Conservation (phyloP, 345 rosid species). For the Citrus hindsii region DNA sequence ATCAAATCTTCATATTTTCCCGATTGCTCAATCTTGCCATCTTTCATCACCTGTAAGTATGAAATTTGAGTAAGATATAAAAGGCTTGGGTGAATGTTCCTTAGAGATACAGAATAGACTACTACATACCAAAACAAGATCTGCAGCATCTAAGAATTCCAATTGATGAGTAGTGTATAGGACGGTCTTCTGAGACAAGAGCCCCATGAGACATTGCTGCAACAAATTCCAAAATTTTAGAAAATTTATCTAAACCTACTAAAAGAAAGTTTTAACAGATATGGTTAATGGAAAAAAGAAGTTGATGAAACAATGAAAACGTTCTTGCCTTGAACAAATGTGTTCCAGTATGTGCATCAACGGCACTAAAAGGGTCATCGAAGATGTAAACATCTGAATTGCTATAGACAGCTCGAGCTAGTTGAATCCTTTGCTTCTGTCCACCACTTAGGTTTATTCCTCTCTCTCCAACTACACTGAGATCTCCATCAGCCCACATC, state of each 20-base stretch:
- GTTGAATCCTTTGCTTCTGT: slow-evolving; percentile 79
- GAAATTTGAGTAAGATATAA: neutral
- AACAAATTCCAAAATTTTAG: slow-evolving; percentile 8
- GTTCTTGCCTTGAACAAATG: slow-evolving; percentile 62
- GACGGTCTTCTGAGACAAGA: slow-evolving; percentile 53
- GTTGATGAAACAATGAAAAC: neutral
- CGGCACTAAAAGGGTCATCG: slow-evolving; percentile 81
- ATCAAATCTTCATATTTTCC: slow-evolving; percentile 56
- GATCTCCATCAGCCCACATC: slow-evolving; percentile 53
- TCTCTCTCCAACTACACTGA: slow-evolving; percentile 72
- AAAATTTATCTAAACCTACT: neutral
- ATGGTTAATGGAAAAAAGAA: neutral
- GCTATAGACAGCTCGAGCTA: slow-evolving; percentile 72
- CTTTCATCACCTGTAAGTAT: slow-evolving; percentile 52
- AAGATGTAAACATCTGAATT: slow-evolving; percentile 64
- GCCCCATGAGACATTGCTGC: slow-evolving; percentile 57
- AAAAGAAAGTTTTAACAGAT: neutral
- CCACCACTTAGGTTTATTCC: slow-evolving; percentile 90
- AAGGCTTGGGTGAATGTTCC: neutral
- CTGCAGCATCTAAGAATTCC: slow-evolving; percentile 61
- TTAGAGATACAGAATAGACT: neutral
- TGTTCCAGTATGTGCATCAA: slow-evolving; percentile 75
- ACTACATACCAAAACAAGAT: slow-evolving; percentile 49
- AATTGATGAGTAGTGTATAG: slow-evolving; percentile 64
- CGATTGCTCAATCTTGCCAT: slow-evolving; percentile 56